Evolutionary conservation across 331 rosid genomes (phyloP).

Genomic region (Pyracantha coccinea): DNA sequence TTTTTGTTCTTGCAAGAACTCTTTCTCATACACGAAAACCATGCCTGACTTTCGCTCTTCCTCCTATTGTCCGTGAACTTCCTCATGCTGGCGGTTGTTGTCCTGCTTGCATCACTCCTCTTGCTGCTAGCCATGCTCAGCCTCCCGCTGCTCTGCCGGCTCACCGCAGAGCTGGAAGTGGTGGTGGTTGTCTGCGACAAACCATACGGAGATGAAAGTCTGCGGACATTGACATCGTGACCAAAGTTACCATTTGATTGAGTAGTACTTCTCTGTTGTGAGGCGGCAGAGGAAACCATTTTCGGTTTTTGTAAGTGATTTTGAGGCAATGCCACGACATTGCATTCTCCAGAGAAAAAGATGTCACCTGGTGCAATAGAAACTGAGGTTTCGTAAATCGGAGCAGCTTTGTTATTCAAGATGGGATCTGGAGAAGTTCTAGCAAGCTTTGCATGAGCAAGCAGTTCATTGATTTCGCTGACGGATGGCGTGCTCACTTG

Average conservation of each 20-base stretch:
- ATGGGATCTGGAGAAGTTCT: conserved; percentile 3
- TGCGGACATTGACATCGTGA: conserved; percentile 10
- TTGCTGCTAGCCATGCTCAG: conserved; percentile 24
- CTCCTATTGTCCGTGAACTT: conserved; percentile 44
- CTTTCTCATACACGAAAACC: conserved; percentile 71
- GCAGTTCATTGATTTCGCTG: conserved; percentile 58
- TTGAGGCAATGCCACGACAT: conserved; percentile 25
- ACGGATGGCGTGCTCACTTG: conserved; percentile 30
- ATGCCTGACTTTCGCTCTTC: conserved; percentile 41
- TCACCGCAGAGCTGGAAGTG: conserved; percentile 29
- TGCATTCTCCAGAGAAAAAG: conserved; percentile 67
- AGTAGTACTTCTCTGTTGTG: conserved; percentile 11
- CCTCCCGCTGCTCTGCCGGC: conserved; percentile 36
- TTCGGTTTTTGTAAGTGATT: conserved; percentile 17
- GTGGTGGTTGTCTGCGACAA: conserved; percentile 28
- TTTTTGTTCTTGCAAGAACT: conserved; percentile 39
- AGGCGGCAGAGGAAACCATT: conserved; percentile 8
- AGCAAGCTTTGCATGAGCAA: conserved; percentile 41
- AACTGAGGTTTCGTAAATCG: conserved; percentile 36
- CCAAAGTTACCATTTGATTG: conserved; percentile 21
- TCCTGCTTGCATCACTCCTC: conserved; percentile 43
- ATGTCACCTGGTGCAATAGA: conserved; percentile 67
- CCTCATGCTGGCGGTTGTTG: conserved; percentile 46
- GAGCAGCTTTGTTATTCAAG: background rate
- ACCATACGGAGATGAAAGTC: conserved; percentile 16